Conservation (phyloP, 768 basidiomycete genomes). For the Suillus cothurnatus region DNA sequence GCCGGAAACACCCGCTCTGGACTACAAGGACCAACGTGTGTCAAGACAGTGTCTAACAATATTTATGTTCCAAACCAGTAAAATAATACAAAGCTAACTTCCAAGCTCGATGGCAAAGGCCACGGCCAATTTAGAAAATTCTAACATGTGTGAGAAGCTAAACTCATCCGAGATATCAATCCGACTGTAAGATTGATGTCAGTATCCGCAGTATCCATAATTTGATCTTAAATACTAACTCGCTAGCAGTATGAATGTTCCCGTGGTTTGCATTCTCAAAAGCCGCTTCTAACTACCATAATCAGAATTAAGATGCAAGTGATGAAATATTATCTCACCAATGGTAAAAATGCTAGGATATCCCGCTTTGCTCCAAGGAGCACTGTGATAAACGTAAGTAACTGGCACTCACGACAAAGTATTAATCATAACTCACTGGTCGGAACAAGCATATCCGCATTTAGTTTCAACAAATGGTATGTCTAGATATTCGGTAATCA, state of each 20-base stretch:
- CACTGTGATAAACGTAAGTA: slow-evolving; percentile 39
- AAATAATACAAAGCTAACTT: slow-evolving; percentile 3
- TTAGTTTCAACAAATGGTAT: slow-evolving; percentile 84
- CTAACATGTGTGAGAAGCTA: slow-evolving; percentile 86
- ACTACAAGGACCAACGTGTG: neutral
- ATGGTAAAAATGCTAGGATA: slow-evolving; percentile 86
- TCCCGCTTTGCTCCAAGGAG: slow-evolving; percentile 85
- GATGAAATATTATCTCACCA: slow-evolving; percentile 31
- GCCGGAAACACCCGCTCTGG: neutral
- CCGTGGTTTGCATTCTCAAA: slow-evolving; percentile 74
- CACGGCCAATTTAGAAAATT: slow-evolving; percentile 84
- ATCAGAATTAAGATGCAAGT: neutral
- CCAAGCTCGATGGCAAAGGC: slow-evolving; percentile 80
- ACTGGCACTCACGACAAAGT: slow-evolving; percentile 12
- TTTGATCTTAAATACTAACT: slow-evolving; percentile 58
- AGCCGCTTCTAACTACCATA: slow-evolving; percentile 49
- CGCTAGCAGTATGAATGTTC: slow-evolving; percentile 78
- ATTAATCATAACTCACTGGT: slow-evolving; percentile 61
- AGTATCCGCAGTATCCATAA: slow-evolving; percentile 42
- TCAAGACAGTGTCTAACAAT: neutral
- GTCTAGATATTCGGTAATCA: slow-evolving; percentile 75
- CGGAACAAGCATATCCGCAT: slow-evolving; percentile 94
- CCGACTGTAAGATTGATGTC: slow-evolving; percentile 49
- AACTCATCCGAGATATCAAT: slow-evolving; percentile 88
- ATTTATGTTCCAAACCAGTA: neutral